Evolutionary conservation across 2,329 filamentous ascomycete species (phyloP).

Genomic region (Septoria petroselini): DNA sequence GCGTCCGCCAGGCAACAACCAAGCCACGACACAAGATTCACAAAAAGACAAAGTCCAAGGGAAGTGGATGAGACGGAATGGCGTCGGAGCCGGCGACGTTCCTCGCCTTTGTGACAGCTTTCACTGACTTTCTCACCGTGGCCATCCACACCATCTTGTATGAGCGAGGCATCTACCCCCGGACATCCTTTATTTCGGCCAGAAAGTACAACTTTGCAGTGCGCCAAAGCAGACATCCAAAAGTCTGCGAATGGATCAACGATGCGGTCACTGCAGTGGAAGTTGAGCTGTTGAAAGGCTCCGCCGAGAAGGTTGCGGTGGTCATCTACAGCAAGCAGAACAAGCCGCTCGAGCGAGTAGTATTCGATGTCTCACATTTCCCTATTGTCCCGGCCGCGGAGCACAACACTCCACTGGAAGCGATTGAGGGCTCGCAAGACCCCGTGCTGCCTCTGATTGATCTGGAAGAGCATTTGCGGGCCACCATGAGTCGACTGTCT

Average conservation of each 20-base stretch:
- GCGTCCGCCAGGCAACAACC: no score
- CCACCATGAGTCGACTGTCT: constrained; percentile 61
- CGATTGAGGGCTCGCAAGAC: constrained; percentile 29
- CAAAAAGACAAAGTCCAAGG: no score
- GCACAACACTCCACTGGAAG: constrained; percentile 52
- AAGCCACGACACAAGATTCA: no score
- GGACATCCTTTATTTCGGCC: constrained; percentile 70
- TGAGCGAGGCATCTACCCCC: constrained; percentile 76
- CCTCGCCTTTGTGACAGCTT: constrained; percentile 62
- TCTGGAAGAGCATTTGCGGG: constrained; percentile 70
- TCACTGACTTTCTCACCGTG: constrained; percentile 76
- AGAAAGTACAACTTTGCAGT: constrained; percentile 81
- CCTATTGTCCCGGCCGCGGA: constrained; percentile 50
- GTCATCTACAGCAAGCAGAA: constrained; percentile 54
- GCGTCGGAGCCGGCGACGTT: constrained; percentile 39
- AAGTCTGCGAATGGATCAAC: constrained; percentile 79
- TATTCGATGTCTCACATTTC: constrained; percentile 59
- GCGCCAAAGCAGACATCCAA: constrained; percentile 80
- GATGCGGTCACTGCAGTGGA: constrained; percentile 73
- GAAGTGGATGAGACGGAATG: constrained; percentile 20
- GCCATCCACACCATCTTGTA: constrained; percentile 83
- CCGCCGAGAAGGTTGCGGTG: constrained; percentile 54
- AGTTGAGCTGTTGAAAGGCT: constrained; percentile 63
- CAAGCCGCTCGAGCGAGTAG: constrained; percentile 58
- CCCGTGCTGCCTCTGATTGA: constrained; percentile 45